Evolutionary conservation across 2,329 filamentous ascomycete species (phyloP).

Genomic region (Claviceps monticola): DNA sequence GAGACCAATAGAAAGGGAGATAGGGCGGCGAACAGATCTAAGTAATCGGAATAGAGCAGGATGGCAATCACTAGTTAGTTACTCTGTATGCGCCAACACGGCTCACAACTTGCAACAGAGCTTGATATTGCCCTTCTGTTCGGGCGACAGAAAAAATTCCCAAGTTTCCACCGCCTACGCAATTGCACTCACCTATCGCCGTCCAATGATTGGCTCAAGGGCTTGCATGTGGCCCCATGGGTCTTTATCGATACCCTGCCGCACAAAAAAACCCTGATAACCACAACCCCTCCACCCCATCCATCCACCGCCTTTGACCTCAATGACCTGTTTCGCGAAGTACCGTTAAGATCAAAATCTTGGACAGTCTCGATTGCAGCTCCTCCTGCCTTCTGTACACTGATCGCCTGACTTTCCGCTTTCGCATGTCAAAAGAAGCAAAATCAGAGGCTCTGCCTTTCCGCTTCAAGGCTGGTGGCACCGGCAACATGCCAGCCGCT

Average conservation of each 20-base stretch:
- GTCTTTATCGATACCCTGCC: slow-evolving; percentile 16
- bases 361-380: background rate
- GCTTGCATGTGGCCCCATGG: background rate
- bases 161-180: slow-evolving; percentile 21
- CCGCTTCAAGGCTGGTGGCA: slow-evolving; percentile 72
- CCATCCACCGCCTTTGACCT: slow-evolving; percentile 10
- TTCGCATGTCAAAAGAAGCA: slow-evolving; percentile 9
- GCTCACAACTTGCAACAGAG: background rate
- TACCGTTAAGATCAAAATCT: background rate
- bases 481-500: slow-evolving; percentile 60
- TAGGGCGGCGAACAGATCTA: background rate
- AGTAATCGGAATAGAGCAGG: background rate
- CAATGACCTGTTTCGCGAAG: background rate
- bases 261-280: slow-evolving; percentile 26
- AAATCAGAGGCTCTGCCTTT: slow-evolving; percentile 63
- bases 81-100: background rate
- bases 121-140: background rate
- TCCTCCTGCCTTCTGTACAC: background rate
- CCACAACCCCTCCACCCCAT: slow-evolving; percentile 22
- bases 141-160: slow-evolving; percentile 9
- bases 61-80: no score
- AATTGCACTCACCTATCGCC: slow-evolving; percentile 13
- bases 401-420: background rate
- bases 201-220: slow-evolving; percentile 12
- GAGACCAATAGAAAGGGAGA: background rate